Evolutionary conservation across 2,329 filamentous ascomycete species (phyloP).

Genomic region (Apiospora marii): DNA sequence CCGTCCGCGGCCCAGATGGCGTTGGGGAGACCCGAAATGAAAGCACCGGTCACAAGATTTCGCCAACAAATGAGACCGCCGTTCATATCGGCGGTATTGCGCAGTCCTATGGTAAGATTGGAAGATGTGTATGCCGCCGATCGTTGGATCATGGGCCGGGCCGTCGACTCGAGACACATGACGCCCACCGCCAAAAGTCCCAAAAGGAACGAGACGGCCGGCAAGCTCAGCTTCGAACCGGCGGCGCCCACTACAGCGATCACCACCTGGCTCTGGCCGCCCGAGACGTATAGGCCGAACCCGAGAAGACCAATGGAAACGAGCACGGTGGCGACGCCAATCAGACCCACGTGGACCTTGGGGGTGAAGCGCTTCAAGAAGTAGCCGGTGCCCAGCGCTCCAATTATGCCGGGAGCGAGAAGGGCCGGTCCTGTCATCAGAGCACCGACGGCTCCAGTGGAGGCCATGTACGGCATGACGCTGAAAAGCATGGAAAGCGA

Average conservation of each 20-base stretch:
- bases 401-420: slow-evolving; percentile 45
- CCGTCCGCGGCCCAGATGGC: slow-evolving; percentile 45
- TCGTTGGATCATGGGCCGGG: slow-evolving; percentile 52
- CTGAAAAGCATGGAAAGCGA: slow-evolving; percentile 58
- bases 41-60: slow-evolving; percentile 50
- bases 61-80: slow-evolving; percentile 51
- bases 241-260: slow-evolving; percentile 18
- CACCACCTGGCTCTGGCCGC: slow-evolving; percentile 38
- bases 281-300: slow-evolving; percentile 53
- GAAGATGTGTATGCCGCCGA: slow-evolving; percentile 58
- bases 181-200: slow-evolving; percentile 55
- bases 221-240: slow-evolving; percentile 45
- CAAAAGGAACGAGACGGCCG: slow-evolving; percentile 54
- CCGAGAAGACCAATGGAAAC: slow-evolving; percentile 52
- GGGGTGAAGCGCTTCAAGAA: slow-evolving; percentile 44
- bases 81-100: slow-evolving; percentile 58
- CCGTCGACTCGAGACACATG: slow-evolving; percentile 49
- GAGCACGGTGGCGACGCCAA: slow-evolving; percentile 49
- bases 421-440: slow-evolving; percentile 55
- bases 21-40: slow-evolving; percentile 52
- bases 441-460: slow-evolving; percentile 49
- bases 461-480: slow-evolving; percentile 52
- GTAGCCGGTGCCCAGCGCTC: slow-evolving; percentile 43
- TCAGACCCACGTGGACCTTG: slow-evolving; percentile 42
- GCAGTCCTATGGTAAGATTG: slow-evolving; percentile 53